Conservation (phyloP, 225 moss, liverwort and hornwort species). For the Pleurozium schreberi region DNA sequence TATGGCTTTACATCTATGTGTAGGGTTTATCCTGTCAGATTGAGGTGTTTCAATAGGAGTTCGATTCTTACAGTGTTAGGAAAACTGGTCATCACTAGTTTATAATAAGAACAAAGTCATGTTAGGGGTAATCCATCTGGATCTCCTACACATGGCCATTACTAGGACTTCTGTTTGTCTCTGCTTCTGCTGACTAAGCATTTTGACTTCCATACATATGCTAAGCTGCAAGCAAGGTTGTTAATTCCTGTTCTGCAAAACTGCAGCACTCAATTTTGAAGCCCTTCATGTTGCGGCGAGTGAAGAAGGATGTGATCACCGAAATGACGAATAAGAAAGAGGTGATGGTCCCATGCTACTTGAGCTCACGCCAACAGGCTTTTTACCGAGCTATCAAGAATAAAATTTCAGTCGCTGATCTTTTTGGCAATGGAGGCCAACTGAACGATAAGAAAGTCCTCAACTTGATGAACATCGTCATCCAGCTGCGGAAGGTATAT, state of each 20-base stretch:
- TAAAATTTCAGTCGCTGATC: slow-evolving; percentile 79
- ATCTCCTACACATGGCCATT: not conserved
- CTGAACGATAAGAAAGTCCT: slow-evolving; percentile 81
- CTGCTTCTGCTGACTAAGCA: not conserved
- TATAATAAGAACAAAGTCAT: not conserved
- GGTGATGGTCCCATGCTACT: slow-evolving; percentile 65
- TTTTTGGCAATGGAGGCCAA: slow-evolving; percentile 74
- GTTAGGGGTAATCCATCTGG: not conserved
- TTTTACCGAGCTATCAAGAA: slow-evolving; percentile 86
- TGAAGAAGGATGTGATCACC: slow-evolving; percentile 87
- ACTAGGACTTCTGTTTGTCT: not conserved
- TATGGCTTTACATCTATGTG: not conserved
- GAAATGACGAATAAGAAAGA: slow-evolving; percentile 96
- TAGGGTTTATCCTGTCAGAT: not conserved
- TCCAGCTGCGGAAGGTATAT: slow-evolving; percentile 81
- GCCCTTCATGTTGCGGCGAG: slow-evolving; percentile 87
- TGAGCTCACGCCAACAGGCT: slow-evolving; percentile 87
- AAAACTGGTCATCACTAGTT: not conserved
- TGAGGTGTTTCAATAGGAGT: not conserved
- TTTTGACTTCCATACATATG: not conserved
- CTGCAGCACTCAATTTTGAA: slow-evolving; percentile 81
- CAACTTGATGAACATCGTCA: slow-evolving; percentile 91
- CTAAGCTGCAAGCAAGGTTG: not conserved
- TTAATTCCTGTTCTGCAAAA: not conserved
- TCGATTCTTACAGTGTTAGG: not conserved